These are phyloP conservation scores for Geopyxis carbonaria DNA, from an alignment of 495 filamentous ascomycete species.

Conservation along the genomic window DNA sequence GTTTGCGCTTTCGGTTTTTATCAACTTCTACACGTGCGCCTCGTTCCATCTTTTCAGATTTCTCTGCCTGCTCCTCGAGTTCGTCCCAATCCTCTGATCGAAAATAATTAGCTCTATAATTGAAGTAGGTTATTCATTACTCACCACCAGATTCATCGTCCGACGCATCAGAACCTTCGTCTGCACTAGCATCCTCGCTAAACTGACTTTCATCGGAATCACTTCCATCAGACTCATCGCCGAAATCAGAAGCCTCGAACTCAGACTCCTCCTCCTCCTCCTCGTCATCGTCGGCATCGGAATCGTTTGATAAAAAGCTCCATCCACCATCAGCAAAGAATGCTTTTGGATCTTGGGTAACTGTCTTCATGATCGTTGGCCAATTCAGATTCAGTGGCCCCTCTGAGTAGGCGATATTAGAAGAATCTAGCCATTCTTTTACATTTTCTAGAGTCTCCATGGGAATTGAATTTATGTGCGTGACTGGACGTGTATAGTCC, in stretches of 20 bases:
- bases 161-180: conserved; percentile 32
- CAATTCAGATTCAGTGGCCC: conserved; percentile 96
- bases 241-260: conserved; percentile 76
- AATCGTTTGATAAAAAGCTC: conserved; percentile 78
- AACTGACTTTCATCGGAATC: conserved; percentile 82
- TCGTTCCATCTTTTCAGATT: conserved; percentile 23
- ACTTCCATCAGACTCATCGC: conserved; percentile 61
- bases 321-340: conserved; percentile 95
- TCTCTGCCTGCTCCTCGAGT: conserved; percentile 23
- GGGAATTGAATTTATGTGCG: conserved; percentile 95
- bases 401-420: conserved; percentile 85
- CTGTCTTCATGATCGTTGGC: conserved; percentile 99
- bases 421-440: conserved; percentile 93
- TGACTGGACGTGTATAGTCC: conserved; percentile 72
- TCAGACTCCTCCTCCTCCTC: conserved; percentile 77
- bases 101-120: no score
- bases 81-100: conserved; percentile 25
- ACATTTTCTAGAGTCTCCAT: conserved; percentile 87
- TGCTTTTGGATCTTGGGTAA: conserved; percentile 74
- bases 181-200: conserved; percentile 46
- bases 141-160: conserved; percentile 26
- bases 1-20: no score
- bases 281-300: conserved; percentile 63
- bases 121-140: conserved; percentile 6
- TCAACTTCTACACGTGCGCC: no score